Evolutionary conservation across 2,329 filamentous ascomycete genomes (phyloP).

Genomic region (Aspergillus sergii): DNA sequence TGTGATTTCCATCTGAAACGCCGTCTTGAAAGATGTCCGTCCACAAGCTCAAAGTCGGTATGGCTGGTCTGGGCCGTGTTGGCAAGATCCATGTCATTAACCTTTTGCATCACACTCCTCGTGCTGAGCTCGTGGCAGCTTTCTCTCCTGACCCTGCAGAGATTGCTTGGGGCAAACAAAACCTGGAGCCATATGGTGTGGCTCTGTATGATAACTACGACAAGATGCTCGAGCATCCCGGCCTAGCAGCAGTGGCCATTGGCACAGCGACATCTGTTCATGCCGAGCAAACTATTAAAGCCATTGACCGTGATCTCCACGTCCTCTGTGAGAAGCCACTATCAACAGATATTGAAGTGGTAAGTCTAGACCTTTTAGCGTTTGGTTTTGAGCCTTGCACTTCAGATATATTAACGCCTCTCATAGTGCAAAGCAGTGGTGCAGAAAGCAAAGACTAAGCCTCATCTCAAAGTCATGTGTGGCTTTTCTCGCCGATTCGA

Average conservation of each 20-base stretch:
- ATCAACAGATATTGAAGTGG: constrained; percentile 59
- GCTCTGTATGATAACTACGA: constrained; percentile 56
- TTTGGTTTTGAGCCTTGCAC: too few species aligned
- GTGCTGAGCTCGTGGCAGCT: constrained; percentile 51
- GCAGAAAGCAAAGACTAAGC: constrained; percentile 55
- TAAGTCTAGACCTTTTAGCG: constrained; percentile 34
- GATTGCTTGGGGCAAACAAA: constrained; percentile 51
- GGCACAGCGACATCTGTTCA: constrained; percentile 58
- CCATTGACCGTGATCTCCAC: constrained; percentile 56
- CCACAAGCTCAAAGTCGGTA: constrained; percentile 46
- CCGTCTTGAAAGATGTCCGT: constrained; percentile 20
- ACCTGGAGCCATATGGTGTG: constrained; percentile 54
- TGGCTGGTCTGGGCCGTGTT: constrained; percentile 53
- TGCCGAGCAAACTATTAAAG: constrained; percentile 58
- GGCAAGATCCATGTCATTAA: constrained; percentile 51
- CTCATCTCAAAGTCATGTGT: constrained; percentile 66
- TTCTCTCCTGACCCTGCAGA: constrained; percentile 49
- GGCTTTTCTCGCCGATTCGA: constrained; percentile 70
- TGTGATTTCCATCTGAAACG: not conserved
- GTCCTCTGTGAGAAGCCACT: constrained; percentile 58
- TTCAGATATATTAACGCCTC: not conserved
- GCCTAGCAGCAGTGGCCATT: constrained; percentile 57
- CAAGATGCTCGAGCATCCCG: constrained; percentile 57
- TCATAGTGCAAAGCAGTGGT: constrained; percentile 60
- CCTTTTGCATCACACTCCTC: constrained; percentile 48